Base-by-base conservation (phyloP, 179 eudicot species). In the Patellifolia procumbens region DNA sequence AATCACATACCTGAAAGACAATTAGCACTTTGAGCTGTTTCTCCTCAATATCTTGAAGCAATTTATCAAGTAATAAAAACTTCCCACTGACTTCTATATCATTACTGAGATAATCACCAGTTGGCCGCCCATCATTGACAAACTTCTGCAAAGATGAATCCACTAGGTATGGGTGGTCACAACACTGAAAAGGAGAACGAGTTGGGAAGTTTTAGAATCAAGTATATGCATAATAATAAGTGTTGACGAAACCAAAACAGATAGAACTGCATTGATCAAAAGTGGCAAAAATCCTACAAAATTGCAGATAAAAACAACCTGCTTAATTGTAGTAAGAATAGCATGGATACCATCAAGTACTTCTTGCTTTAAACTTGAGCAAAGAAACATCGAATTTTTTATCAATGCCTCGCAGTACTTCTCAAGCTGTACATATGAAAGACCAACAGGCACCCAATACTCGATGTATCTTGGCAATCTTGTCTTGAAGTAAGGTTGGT, bases 131-230 rank as follows among this genome's bases (percentile, higher is more conserved):
- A 71, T 70, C 76, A 46, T 83, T 82, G 70, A 83, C 66, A 76
- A 74, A 86, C 26, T 10, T 78, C 72, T 79, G 81, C 84, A 91
- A 73, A 49, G 89, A 87, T 58, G 64, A 24, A 78, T 91, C 89
- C 77, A 85, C 81, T 20, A 88, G 84, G 86, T 86, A 91, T 19
- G 97, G 97, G 78, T 89, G 97, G 84, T 90, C 92, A 83, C 97
- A 91, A 76, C 97, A 91, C 97, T 91, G 92, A 51, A 35, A 81
- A 67, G 63, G 77, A 43, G 62, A 76, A 53, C 12, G 10, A 13
- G 26, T 42, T 37, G 64, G 20, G 37, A 59, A 48, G 24, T 37
- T 15, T 29, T 37, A 68, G 65, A 35, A 39, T 39, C 58, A 26
- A 15, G 20, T 61, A 49, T 15, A 51, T 29, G 22, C 34, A 15